Conservation (phyloP, 208 protist species). For the Trypanosoma conorhini region DNA sequence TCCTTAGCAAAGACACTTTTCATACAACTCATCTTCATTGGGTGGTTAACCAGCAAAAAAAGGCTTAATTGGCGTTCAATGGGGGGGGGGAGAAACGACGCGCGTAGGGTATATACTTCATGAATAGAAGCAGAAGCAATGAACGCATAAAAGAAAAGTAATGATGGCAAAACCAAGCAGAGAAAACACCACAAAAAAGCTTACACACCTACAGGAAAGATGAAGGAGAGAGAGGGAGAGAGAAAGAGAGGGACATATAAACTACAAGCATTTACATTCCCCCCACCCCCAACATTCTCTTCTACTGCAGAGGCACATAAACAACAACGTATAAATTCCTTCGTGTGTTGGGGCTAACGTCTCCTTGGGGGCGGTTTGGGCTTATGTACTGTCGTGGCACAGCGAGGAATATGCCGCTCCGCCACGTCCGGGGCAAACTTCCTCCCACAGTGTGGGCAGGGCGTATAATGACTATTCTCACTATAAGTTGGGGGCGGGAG, state of each 20-base stretch:
- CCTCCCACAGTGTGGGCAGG: constrained; percentile 84
- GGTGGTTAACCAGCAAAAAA: no score
- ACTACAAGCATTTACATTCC: not conserved
- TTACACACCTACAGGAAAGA: not conserved
- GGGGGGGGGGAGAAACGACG: no score
- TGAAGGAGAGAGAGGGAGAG: no score
- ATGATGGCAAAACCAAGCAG: constrained; percentile 8
- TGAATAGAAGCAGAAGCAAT: not conserved
- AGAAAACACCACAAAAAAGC: not conserved
- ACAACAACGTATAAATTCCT: not conserved
- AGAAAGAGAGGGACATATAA: no score
- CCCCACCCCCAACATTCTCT: no score
- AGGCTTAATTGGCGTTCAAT: no score
- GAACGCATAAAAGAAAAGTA: not conserved
- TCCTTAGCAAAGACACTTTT: no score
- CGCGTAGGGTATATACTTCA: not conserved
- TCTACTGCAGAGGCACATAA: not conserved
- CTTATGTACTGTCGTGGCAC: constrained; percentile 74
- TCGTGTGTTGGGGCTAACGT: constrained; percentile 22
- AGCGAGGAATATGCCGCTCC: constrained; percentile 86
- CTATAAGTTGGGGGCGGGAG: constrained; percentile 89
- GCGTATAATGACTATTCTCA: constrained; percentile 81
- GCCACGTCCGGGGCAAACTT: constrained; percentile 84
- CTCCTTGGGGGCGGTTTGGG: constrained; percentile 84
- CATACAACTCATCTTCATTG: no score